Evolutionary conservation across 495 filamentous ascomycete genomes (phyloP), one percentile per base, ranked within the genome.

Genomic region (Neurospora pannonica): DNA sequence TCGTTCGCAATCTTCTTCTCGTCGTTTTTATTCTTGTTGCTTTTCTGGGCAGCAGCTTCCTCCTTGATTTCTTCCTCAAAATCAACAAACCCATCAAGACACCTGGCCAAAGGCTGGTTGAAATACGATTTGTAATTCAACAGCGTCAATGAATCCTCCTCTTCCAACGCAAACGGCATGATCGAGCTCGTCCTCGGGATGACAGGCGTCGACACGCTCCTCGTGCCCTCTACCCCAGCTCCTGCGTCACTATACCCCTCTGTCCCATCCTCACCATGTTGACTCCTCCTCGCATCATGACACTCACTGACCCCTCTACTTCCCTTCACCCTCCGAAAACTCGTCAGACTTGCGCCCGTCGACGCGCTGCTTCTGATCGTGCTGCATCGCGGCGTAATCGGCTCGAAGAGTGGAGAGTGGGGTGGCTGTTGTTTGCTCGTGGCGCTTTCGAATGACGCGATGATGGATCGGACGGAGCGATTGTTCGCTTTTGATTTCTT

Each of bases 41-140:
- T 38, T 46, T 74, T 34, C 37, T n/a, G n/a, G n/a, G n/a, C n/a
- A n/a, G n/a, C n/a, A n/a, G n/a, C n/a, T n/a, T n/a, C n/a, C n/a
- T n/a, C 42, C 31, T 77, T 43, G 39, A 69, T 43, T 13, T 72
- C 60, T 6, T 72, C 31, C 5, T 28, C 24, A 15, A 43, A 19
- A 38, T 73, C 31, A 38, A 36, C 28, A 67, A 43, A 31, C 24
- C 72, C 40, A 34, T 81, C 79, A 9, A 81, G 71, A 39, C 78
- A 81, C 11, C 79, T 75, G 3, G 71, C 78, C 28, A 81, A 72
- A 11, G 78, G 77, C 8, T 71, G 74, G 42, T 77, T 77, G 72
- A 78, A 76, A 71, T 76, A 81, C 4, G 54, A 54, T 39, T 80
- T 78, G 74, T 80, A 78, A 38, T 76, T 77, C n/a, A 80, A 62